Conservation (phyloP, 352 stramenopile species). For the Phytopythium oedochilum region DNA sequence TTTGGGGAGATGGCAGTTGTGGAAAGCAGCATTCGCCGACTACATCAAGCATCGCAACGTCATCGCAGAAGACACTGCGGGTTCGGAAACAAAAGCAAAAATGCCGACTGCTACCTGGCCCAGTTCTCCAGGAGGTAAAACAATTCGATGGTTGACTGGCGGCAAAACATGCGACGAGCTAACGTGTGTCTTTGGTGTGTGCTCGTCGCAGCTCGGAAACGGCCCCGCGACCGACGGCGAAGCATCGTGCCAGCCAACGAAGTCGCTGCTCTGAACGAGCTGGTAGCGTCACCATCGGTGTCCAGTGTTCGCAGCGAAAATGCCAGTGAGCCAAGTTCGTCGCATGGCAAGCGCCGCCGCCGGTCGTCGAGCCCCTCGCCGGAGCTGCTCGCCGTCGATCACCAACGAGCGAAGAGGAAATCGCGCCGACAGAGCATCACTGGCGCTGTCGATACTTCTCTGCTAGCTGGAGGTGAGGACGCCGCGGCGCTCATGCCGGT, state of each 20-base stretch:
- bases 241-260: slow-evolving; percentile 16
- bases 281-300: background rate
- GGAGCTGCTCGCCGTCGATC: background rate
- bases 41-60: background rate
- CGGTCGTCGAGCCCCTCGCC: background rate
- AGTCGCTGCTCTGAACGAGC: background rate
- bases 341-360: background rate
- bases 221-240: slow-evolving; percentile 18
- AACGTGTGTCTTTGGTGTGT: background rate
- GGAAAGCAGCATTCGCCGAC: background rate
- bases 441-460: slow-evolving; percentile 6
- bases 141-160: background rate
- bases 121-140: background rate
- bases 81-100: background rate
- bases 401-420: slow-evolving; percentile 9
- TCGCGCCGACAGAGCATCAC: slow-evolving; percentile 38
- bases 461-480: background rate
- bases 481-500: background rate
- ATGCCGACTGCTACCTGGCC: background rate
- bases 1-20: background rate
- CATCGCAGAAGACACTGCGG: background rate
- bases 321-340: background rate
- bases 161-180: background rate
- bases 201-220: slow-evolving; percentile 16
- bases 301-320: background rate